Evolutionary conservation across 2,329 filamentous ascomycete genomes (phyloP).

Genomic region (Fusarium verticillioides): DNA sequence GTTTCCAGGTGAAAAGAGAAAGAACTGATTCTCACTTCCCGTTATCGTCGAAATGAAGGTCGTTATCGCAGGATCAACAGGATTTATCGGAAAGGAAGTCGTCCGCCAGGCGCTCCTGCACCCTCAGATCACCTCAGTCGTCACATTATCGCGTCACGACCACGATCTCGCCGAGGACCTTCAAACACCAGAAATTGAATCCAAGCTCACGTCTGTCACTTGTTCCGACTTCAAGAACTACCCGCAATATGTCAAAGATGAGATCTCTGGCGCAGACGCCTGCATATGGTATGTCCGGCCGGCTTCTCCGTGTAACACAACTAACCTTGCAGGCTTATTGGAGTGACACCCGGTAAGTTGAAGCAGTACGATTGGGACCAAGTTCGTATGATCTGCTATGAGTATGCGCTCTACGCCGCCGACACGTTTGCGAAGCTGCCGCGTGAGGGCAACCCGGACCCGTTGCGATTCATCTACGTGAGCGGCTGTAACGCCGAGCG

Average conservation of each 20-base stretch:
- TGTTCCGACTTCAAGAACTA: constrained; percentile 55
- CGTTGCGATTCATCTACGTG: constrained; percentile 61
- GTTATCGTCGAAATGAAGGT: constrained; percentile 53
- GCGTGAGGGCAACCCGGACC: constrained; percentile 37
- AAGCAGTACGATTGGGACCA: constrained; percentile 48
- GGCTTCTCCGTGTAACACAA: fast-evolving
- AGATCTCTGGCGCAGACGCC: constrained; percentile 54
- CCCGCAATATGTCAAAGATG: constrained; percentile 51
- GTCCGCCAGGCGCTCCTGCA: constrained; percentile 55
- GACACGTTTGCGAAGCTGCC: constrained; percentile 50
- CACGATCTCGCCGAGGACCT: constrained; percentile 43
- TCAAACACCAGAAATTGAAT: constrained; percentile 36
- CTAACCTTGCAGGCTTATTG: constrained; percentile 46
- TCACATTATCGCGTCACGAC: constrained; percentile 55
- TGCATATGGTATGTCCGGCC: constrained; percentile 53
- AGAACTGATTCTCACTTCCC: too few species aligned
- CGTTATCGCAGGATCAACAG: constrained; percentile 55
- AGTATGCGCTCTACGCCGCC: constrained; percentile 46
- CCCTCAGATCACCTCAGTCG: constrained; percentile 52
- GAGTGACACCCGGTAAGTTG: constrained; percentile 53
- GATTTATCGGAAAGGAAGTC: constrained; percentile 56
- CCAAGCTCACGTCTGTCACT: constrained; percentile 55
- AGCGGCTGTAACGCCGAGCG: constrained; percentile 58
- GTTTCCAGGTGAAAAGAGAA: too few species aligned
- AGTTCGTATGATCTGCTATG: constrained; percentile 54